Evolutionary conservation across 768 basidiomycete species (phyloP), one percentile per base, ranked within the genome.

Genomic region (Mycena polygramma): DNA sequence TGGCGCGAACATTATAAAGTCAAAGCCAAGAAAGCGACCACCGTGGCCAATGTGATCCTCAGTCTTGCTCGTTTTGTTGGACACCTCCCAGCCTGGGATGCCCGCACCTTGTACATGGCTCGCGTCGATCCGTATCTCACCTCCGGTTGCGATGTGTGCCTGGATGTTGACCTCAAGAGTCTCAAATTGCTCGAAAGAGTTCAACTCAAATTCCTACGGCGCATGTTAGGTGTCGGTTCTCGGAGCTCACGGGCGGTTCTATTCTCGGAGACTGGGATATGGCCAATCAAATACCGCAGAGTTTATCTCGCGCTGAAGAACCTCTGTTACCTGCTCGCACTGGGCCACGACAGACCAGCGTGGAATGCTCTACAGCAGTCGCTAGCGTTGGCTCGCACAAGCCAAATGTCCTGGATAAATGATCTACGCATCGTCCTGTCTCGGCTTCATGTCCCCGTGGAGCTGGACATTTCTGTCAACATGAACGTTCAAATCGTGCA

Each of bases 1-100:
- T 64, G 51, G 52, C 41, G 52, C 20, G 63, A 64, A 20, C 36
- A 64, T 17, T 64, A 64, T 14, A 39, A 37, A n/a, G 36, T 55
- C n/a, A n/a, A n/a, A n/a, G n/a, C n/a, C n/a, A n/a, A n/a, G n/a
- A n/a, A n/a, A n/a, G n/a, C n/a, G n/a, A n/a, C n/a, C n/a, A n/a
- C n/a, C n/a, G n/a, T n/a, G n/a, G n/a, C n/a, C n/a, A n/a, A n/a
- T n/a, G n/a, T n/a, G n/a, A n/a, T n/a, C n/a, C n/a, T n/a, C n/a
- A n/a, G n/a, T n/a, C n/a, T n/a, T n/a, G n/a, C n/a, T n/a, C n/a
- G n/a, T n/a, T n/a, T n/a, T n/a, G n/a, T n/a, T n/a, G n/a, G n/a
- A n/a, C n/a, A n/a, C n/a, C n/a, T n/a, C n/a, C n/a, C n/a, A n/a
- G n/a, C n/a, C n/a, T n/a, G n/a, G n/a, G n/a, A n/a, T n/a, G n/a